These are phyloP conservation scores for Solanum hybrid DNA, from an alignment of 305 asterid genomes.

Conservation along the genomic window DNA sequence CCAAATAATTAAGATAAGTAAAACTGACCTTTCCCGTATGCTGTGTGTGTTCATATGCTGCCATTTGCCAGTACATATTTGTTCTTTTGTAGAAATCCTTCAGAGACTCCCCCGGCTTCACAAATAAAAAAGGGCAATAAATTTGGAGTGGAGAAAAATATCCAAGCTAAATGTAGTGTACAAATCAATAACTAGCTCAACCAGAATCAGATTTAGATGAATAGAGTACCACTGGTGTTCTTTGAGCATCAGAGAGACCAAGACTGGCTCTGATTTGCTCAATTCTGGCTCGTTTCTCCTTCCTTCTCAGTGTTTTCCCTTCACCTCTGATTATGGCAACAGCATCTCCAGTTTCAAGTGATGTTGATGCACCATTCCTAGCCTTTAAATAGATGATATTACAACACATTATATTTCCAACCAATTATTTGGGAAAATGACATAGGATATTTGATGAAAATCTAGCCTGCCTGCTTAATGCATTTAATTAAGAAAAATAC, in stretches of 20 bases:
- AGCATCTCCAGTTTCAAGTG: slow-evolving; percentile 66
- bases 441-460: background rate
- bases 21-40: slow-evolving; percentile 92
- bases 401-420: background rate
- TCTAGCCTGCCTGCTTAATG: background rate
- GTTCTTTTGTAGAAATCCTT: slow-evolving; percentile 91
- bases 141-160: background rate
- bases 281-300: slow-evolving; percentile 77
- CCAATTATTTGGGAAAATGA: background rate
- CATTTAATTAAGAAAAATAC: slow-evolving; percentile 24
- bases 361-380: slow-evolving; percentile 26
- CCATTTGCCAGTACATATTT: slow-evolving; percentile 98
- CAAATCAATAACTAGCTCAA: background rate
- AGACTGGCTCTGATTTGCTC: slow-evolving; percentile 95
- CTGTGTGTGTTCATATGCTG: slow-evolving; percentile 92
- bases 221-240: slow-evolving; percentile 72
- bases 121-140: slow-evolving; percentile 2
- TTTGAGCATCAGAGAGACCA: slow-evolving; percentile 94
- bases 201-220: background rate
- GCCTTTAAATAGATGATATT: slow-evolving; percentile 27
- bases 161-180: background rate
- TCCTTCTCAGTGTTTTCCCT: slow-evolving; percentile 69
- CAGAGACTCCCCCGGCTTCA: slow-evolving; percentile 81
- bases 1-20: slow-evolving; percentile 1
- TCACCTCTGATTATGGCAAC: slow-evolving; percentile 87